Percentiles rank a stretch among this genome's conserved stretches.
Evolutionary conservation across 768 basidiomycete species (phyloP).

Genomic region (Russula virescens): DNA sequence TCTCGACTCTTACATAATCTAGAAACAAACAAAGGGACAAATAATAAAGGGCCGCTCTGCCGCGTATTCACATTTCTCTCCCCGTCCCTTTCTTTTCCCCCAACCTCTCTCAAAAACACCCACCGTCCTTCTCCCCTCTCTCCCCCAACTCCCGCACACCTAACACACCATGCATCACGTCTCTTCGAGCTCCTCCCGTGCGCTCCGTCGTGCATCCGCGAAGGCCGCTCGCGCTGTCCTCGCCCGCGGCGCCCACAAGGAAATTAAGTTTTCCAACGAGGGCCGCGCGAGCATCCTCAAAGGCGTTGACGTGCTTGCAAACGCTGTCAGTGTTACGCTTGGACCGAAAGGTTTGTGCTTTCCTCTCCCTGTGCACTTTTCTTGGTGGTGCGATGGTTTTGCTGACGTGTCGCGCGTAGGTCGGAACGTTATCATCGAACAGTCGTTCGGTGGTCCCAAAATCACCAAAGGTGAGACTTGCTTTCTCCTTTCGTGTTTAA

Average conservation of each 20-base stretch:
- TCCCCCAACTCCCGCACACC: not conserved
- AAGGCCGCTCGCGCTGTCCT: constrained; percentile 49
- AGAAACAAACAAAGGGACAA: constrained; percentile 6
- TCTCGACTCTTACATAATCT: no score
- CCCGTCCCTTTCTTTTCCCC: not conserved
- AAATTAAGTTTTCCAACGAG: constrained; percentile 94
- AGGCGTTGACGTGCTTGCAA: constrained; percentile 95
- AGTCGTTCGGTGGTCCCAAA: constrained; percentile 83
- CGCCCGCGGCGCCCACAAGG: constrained; percentile 84
- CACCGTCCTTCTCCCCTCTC: constrained; percentile 21
- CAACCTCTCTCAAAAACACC: constrained; percentile 1
- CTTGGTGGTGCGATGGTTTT: not conserved
- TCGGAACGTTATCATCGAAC: constrained; percentile 98
- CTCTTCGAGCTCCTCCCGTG: constrained; percentile 56
- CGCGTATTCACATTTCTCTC: not conserved
- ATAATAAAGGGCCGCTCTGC: constrained; percentile 2
- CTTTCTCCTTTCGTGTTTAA: not conserved
- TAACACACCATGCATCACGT: constrained; percentile 59
- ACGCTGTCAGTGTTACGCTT: constrained; percentile 93
- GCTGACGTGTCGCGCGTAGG: constrained; percentile 41
- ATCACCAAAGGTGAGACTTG: constrained; percentile 80
- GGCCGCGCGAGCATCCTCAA: constrained; percentile 89
- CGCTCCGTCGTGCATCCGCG: constrained; percentile 61
- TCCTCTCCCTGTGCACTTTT: not conserved
- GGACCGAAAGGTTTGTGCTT: constrained; percentile 78